Evolutionary conservation across 257 asterid species (phyloP), one percentile per base, ranked within the genome.

Genomic region (Cynanchum wilfordii): DNA sequence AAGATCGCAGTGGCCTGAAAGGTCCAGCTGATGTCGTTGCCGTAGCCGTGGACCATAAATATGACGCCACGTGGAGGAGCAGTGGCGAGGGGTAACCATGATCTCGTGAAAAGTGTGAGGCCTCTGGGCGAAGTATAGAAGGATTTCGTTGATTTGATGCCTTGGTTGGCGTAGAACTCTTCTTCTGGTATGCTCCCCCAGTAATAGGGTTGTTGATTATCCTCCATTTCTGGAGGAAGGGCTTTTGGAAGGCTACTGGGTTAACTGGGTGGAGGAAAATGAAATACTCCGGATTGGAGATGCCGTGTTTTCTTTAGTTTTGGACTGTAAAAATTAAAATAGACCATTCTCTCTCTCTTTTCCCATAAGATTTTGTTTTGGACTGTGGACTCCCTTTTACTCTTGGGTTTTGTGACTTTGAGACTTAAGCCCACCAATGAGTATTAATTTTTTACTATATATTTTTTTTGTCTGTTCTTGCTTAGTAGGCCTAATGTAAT

Each of bases 1-100:
- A 85, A 90, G 81, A 90, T 87, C 33, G 97, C 79, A 68, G 98
- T 90, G 60, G 82, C 85, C 78, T 92, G 97, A 73, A 89, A 92
- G 7, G 91, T 90, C 98, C 95, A 92, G 90, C 97, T 90, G 83
- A 87, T 87, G 83, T 89, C 96, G 70, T 90, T 90, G 66, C 96
- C 97, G 29, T 90, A 92, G 78, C 98, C 98, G 66, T 92, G 97
- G 84, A 90, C 80, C 98, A 92, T 92, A 52, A 86, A 87, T 84
- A 92, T 71, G 88, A 85, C 42, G 83, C 88, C 97, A 59, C 87
- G 96, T 59, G 96, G 89, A 5, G 75, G 85, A 68, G 57, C 42
- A 69, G 83, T 0, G 68, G 65, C 50, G 76, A 57, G 74, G 25
- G 97, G 97, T 50, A 71, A 81, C 96, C 97, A 92, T 3, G 97